Percentiles rank a stretch among this genome's conserved stretches.
phyloP scores from a whole-genome alignment of 306 rosid species.

The Acacia melanoxylon region DNA sequence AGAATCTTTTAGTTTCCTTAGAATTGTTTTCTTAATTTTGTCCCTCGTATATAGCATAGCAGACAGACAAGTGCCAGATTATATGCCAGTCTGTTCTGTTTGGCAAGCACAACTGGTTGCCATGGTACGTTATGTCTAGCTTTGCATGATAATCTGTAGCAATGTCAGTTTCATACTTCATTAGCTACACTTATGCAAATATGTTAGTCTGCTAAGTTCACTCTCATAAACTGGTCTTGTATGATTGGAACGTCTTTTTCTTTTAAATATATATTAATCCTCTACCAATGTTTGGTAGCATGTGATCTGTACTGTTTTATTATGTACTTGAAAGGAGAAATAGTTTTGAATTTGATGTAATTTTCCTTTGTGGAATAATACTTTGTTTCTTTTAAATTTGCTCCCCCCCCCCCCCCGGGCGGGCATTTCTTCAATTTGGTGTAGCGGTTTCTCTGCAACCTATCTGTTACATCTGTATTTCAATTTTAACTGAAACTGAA shows the following conservation, averaged over 20 bases:
- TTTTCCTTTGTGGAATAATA: background rate
- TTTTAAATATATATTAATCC: background rate
- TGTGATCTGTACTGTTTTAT: background rate
- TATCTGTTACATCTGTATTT: slow-evolving; percentile 13
- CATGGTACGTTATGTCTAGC: background rate
- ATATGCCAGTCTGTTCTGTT: background rate
- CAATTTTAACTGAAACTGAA: background rate
- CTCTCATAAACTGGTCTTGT: background rate
- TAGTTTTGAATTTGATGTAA: background rate
- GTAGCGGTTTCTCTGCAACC: background rate
- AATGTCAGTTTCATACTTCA: background rate
- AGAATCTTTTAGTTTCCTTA: background rate
- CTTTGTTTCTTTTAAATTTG: background rate
- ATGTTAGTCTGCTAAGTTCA: background rate
- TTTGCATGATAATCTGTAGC: background rate
- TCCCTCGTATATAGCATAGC: background rate
- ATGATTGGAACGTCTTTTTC: background rate
- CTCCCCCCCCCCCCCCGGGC: background rate
- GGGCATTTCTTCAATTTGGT: background rate
- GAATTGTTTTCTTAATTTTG: background rate
- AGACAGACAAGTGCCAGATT: background rate
- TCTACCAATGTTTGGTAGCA: background rate
- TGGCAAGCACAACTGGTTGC: background rate
- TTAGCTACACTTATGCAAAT: background rate
- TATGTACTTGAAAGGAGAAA: background rate